Base-by-base conservation (phyloP, 345 rosid species). In the Brassica incana region DNA sequence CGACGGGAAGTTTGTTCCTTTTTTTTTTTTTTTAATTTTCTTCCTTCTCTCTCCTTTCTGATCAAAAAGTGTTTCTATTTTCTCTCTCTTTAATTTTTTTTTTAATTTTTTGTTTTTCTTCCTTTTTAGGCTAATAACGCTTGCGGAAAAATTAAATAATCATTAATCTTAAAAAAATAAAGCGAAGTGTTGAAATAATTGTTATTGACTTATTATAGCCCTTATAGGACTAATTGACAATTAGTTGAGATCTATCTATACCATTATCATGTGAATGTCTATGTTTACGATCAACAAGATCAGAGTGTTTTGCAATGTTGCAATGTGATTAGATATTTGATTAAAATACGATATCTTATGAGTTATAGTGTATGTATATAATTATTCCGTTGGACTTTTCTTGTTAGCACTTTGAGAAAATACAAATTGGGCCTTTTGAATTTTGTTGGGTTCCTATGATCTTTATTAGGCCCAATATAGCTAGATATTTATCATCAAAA, bases 1-100 rank as follows among this genome's bases (percentile, higher is more conserved):
- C 76, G 75, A 60, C 71, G 60, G 11, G 59, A 67, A 72, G 76
- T 33, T 80, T 30, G 75, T 16, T 72, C 78, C 74, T 77, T 83
- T 84, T 78, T 85, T 81, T n/a, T n/a, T n/a, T 69, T 32, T 33
- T 33, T 33, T 33, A 5, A 33, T 33, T 33, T 33, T 33, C 10
- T 14, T 20, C 38, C 36, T 20, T 45, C 60, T 76, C 72, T 74
- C 70, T 64, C 62, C 65, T 32, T 18, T 71, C 60, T 59, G 30
- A 63, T 18, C 64, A 20, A 20, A 54, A 27, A 29, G 16, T 80
- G 5, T 71, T 15, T 65, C 8, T 45, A 50, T 68, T 40, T 43
- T 35, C 29, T 76, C 67, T 80, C 67, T 61, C 59, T 73, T 23
- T 40, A 27, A 27, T 5, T 64, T 33, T 67, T n/a, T 63, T 14